A percentile compares a stretch with the other conserved stretches of the same genome.
These are phyloP conservation scores for Pseudisothecium myosuroides DNA, from an alignment of 225 moss, liverwort and hornwort species.

Conservation along the genomic window DNA sequence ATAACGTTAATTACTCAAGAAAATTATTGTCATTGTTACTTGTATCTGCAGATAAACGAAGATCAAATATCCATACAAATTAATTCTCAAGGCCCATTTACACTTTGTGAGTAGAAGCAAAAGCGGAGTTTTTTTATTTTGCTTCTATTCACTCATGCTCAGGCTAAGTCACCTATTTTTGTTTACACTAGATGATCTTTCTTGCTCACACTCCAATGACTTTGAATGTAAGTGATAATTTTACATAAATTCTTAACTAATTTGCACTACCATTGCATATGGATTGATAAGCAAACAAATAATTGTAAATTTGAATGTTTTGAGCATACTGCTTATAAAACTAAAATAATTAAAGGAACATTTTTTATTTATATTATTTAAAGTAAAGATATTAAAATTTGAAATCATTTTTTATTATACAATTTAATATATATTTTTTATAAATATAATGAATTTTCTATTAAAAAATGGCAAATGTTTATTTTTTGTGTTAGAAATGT, in stretches of 20 bases:
- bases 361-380: neutral
- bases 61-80: neutral
- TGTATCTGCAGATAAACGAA: neutral
- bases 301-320: neutral
- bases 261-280: neutral
- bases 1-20: neutral
- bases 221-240: neutral
- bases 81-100: accelerated
- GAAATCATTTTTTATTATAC: neutral
- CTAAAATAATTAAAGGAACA: accelerated
- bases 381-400: neutral
- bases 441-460: neutral
- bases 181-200: neutral
- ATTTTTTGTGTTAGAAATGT: neutral
- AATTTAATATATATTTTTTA: accelerated
- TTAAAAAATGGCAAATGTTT: neutral
- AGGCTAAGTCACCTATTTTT: neutral
- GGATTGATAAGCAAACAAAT: accelerated
- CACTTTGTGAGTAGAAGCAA: accelerated
- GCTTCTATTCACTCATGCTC: neutral
- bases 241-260: too few relatives aligned
- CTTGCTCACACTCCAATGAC: neutral
- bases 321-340: neutral
- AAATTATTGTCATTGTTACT: neutral
- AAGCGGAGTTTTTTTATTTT: neutral